These are phyloP conservation scores for Hypoxylon sp. DNA, from an alignment of 2,329 filamentous ascomycete species.

Conservation along the genomic window DNA sequence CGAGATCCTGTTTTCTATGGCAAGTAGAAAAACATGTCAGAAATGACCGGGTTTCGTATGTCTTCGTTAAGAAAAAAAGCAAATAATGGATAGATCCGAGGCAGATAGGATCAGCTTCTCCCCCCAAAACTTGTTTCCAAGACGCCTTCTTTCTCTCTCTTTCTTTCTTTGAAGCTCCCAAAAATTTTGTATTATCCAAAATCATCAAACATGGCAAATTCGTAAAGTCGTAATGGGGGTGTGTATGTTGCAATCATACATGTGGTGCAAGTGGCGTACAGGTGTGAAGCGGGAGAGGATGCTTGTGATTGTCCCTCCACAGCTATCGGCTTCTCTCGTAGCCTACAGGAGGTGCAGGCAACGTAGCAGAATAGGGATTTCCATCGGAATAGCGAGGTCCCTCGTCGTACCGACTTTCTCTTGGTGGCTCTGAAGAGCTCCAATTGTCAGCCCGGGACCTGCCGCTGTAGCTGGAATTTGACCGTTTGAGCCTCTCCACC, in stretches of 20 bases:
- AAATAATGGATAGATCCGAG: too few species aligned
- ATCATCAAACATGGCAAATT: conserved; percentile 36
- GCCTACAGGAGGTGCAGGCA: conserved; percentile 54
- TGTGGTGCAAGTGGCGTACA: conserved; percentile 8
- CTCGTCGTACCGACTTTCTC: conserved; percentile 52
- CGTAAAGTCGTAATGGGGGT: conserved; percentile 38
- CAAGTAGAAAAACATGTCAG: too few species aligned
- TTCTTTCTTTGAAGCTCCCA: too few species aligned
- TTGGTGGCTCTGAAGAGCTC: conserved; percentile 53
- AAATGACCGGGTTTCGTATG: too few species aligned
- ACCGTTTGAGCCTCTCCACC: conserved; percentile 48
- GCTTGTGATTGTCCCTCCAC: conserved; percentile 8
- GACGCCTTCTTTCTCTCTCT: conserved; percentile 27
- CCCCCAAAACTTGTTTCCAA: conserved; percentile 17
- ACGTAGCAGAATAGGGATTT: conserved; percentile 55
- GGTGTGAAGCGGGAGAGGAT: conserved; percentile 14
- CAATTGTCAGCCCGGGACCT: conserved; percentile 56
- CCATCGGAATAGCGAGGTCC: conserved; percentile 58
- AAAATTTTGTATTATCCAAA: conserved; percentile 24
- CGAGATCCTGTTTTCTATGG: too few species aligned
- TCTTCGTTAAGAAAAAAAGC: too few species aligned
- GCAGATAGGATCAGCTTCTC: conserved; percentile 27
- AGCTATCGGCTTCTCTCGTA: conserved; percentile 49
- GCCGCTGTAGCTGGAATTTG: conserved; percentile 44
- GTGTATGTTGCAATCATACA: conserved; percentile 14